phyloP scores from a whole-genome alignment of 805 yeast species.

The Yamadazyma endophytica region DNA sequence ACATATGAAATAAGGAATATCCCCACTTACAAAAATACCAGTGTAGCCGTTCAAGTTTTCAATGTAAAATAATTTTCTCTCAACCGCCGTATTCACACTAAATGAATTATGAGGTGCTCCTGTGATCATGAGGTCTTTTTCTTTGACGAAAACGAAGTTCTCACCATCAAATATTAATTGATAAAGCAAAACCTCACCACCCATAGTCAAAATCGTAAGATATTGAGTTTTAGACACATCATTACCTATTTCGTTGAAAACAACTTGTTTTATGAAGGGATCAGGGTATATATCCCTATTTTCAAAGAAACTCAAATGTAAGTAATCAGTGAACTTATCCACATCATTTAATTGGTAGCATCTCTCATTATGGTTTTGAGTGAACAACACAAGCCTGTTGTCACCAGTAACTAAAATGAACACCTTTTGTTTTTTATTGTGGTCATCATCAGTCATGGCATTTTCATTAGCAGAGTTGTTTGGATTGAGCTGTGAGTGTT shows the following conservation, averaged over 20 bases:
- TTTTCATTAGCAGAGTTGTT: constrained; percentile 3
- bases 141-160: constrained; percentile 38
- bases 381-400: constrained; percentile 64
- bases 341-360: constrained; percentile 51
- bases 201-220: constrained; percentile 68
- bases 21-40: constrained; percentile 69
- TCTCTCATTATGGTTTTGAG: constrained; percentile 49
- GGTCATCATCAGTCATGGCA: constrained; percentile 7
- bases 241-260: constrained; percentile 67
- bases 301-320: constrained; percentile 46
- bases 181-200: constrained; percentile 75
- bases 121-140: constrained; percentile 46
- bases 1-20: constrained; percentile 63
- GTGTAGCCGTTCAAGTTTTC: constrained; percentile 55
- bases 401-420: constrained; percentile 75
- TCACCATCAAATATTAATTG: constrained; percentile 49
- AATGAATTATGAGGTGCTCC: constrained; percentile 83
- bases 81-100: constrained; percentile 62
- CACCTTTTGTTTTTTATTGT: constrained; percentile 31
- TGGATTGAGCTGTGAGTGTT: constrained; percentile 13
- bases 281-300: constrained; percentile 56
- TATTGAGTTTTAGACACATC: constrained; percentile 50
- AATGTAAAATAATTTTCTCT: constrained; percentile 60
- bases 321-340: constrained; percentile 41
- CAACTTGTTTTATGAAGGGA: constrained; percentile 66